Evolutionary conservation across 352 stramenopile species (phyloP), one percentile per base, ranked within the genome.

Genomic region (Phytophthora chlamydospora): DNA sequence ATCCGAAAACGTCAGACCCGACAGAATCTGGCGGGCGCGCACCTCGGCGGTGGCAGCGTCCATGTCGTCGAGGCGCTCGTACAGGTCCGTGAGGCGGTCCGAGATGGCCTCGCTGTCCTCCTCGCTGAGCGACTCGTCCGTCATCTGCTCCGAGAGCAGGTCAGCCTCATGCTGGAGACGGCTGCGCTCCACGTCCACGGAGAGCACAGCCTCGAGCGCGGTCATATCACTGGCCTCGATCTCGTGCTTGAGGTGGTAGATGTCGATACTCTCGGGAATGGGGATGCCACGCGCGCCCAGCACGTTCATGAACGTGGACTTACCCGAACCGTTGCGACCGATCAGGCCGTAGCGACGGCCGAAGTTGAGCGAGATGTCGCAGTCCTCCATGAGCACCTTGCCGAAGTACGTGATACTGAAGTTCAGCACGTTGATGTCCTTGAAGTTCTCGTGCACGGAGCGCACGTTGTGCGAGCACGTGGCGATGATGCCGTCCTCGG

Each of bases 381-480:
- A 98, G 67, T 98, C 96, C 66, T 99, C 96, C 65, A 99, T 79
- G 32, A 99, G 77, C 41, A 96, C 85, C 62, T 98, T 98, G 50
- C 96, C 96, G 76, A 98, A 96, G 83, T 98, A 99, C 27, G 91
- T 96, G 52, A 99, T 94, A 48, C 93, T 97, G 44, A 99, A 98
- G 73, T 98, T 97, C 46, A 90, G 75, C 42, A 99, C 96, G 68
- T 99, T 99, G 63, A 99, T 98, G 78, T 99, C 97, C 68, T 98
- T 97, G 39, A 98, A 96, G 80, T 98, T 98, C 45, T 89, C 85
- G 80, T 98, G 91, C 35, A 98, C 78, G 17, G 73, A 83, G 48
- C 91, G 92, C 66, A 94, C 94, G 43, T 90, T 96, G 63, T 90
- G 78, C 75, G 97, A 96, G 78, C 95, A 99, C n/a, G 95, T 99